Conservation (phyloP, 495 filamentous ascomycete species). For the Tetracladium marchalianum region DNA sequence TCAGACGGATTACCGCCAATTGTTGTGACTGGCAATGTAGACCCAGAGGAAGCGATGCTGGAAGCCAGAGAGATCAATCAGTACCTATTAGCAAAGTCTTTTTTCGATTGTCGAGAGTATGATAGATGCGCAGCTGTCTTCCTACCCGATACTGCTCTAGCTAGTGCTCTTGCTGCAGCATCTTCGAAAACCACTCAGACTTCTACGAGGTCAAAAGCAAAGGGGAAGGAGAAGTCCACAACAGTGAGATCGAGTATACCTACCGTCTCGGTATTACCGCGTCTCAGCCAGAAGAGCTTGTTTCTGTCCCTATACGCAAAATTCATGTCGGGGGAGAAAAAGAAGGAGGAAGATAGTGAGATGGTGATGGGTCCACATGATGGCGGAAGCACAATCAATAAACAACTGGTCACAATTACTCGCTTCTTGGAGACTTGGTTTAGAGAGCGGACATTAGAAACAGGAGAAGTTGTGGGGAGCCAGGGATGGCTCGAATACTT, state of each 20-base stretch:
- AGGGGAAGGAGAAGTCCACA: slow-evolving; percentile 24
- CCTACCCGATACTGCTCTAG: slow-evolving; percentile 60
- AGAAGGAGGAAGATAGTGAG: slow-evolving; percentile 90
- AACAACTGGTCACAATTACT: slow-evolving; percentile 65
- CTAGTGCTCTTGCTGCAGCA: slow-evolving; percentile 43
- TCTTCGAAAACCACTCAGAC: slow-evolving; percentile 22
- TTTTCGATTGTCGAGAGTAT: slow-evolving; percentile 92
- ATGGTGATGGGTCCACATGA: slow-evolving; percentile 95
- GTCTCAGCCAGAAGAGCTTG: slow-evolving; percentile 77
- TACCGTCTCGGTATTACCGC: slow-evolving; percentile 34
- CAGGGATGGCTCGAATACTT: slow-evolving; percentile 97
- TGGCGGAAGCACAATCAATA: slow-evolving; percentile 70
- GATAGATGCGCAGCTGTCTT: slow-evolving; percentile 91
- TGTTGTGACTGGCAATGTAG: slow-evolving; percentile 35
- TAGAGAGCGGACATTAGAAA: slow-evolving; percentile 45
- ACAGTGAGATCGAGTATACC: slow-evolving; percentile 21
- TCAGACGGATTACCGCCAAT: slow-evolving; percentile 21
- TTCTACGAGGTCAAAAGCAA: slow-evolving; percentile 33
- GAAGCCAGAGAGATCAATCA: slow-evolving; percentile 72
- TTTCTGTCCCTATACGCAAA: slow-evolving; percentile 91
- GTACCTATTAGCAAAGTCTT: slow-evolving; percentile 87
- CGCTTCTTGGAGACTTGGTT: slow-evolving; percentile 75
- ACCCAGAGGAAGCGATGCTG: slow-evolving; percentile 59
- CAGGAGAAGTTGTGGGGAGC: slow-evolving; percentile 44
- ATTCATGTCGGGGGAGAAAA: slow-evolving; percentile 88